These are phyloP conservation scores for Salix brachista DNA, from an alignment of 345 rosid genomes.

Conservation along the genomic window DNA sequence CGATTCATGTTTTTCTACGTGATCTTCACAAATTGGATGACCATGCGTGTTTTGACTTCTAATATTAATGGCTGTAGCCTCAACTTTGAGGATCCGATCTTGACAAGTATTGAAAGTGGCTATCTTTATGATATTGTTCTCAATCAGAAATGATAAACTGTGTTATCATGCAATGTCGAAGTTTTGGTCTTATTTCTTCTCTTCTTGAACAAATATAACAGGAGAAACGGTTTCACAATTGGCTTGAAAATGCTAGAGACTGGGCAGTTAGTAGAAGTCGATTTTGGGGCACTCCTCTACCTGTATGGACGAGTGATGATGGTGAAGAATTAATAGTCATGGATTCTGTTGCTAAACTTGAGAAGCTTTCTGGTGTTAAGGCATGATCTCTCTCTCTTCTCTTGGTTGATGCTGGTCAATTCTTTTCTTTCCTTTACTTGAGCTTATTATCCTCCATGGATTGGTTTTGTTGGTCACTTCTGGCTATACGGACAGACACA, in stretches of 20 bases:
- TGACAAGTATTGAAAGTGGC: not conserved
- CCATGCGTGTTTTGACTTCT: not conserved
- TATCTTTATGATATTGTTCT: not conserved
- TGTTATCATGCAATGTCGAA: not conserved
- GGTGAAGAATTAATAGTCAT: conserved; percentile 69
- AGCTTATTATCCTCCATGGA: not conserved
- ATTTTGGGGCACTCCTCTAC: conserved; percentile 99
- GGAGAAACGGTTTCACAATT: conserved; percentile 98
- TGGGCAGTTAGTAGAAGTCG: conserved; percentile 98
- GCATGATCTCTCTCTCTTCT: conserved; percentile 27
- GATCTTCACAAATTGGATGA: not conserved
- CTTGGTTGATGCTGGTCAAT: not conserved
- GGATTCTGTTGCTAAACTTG: conserved; percentile 82
- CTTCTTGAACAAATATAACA: conserved; percentile 19
- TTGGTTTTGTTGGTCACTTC: not conserved
- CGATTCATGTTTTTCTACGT: not conserved
- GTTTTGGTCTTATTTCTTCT: not conserved
- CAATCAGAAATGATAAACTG: not conserved
- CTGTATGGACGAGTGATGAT: conserved; percentile 89
- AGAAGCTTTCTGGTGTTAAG: conserved; percentile 88
- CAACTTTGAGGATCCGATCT: not conserved
- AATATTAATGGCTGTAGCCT: not conserved
- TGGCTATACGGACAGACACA: too few species aligned
- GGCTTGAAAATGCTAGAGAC: conserved; percentile 99
- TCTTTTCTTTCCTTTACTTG: not conserved